Evolutionary conservation across 2,329 filamentous ascomycete species (phyloP).

Genomic region (Trichoderma sp.): DNA sequence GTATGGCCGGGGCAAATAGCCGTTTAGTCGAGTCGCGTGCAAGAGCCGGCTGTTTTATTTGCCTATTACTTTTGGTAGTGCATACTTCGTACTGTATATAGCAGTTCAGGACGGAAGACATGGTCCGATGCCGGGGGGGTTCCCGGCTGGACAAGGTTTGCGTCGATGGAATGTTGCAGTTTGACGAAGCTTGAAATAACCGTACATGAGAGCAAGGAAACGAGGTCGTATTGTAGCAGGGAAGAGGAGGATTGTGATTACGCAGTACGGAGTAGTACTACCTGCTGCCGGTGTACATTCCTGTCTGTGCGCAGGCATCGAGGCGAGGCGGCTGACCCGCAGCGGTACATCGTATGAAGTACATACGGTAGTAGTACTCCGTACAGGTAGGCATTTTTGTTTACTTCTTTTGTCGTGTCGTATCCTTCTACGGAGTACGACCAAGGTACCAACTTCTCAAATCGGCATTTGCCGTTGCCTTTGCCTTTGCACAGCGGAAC

Average conservation of each 20-base stretch:
- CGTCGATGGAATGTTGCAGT: neutral
- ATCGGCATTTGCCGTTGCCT: neutral
- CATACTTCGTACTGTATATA: neutral
- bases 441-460: no score
- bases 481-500: neutral
- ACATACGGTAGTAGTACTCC: no score
- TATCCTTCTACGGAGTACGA: no score
- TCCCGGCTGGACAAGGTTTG: neutral
- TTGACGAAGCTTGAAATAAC: neutral
- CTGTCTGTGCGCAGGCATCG: neutral
- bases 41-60: neutral
- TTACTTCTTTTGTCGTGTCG: no score
- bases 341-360: neutral
- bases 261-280: no score
- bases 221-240: neutral
- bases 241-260: neutral
- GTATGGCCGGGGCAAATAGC: neutral
- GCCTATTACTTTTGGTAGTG: neutral
- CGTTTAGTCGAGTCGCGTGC: neutral
- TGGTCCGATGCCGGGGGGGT: slow-evolving; percentile 12
- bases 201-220: neutral
- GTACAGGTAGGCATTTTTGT: no score
- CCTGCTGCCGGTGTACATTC: neutral
- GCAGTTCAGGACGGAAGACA: neutral
- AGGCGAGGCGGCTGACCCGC: neutral